Conservation (phyloP, 176 grass and related monocot genomes). For the Juncus effusus region DNA sequence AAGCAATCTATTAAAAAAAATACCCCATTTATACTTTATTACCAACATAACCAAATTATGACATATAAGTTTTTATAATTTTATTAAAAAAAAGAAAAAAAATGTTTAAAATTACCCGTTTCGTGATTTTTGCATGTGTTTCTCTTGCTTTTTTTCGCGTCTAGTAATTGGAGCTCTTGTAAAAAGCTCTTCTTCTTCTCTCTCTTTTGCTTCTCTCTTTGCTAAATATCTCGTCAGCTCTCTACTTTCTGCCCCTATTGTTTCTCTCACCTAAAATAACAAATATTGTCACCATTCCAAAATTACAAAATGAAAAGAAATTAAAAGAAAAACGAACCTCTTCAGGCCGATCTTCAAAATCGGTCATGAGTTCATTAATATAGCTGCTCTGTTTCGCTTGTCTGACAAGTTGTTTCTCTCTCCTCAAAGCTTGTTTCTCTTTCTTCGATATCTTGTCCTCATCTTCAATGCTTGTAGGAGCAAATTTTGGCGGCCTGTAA, state of each 20-base stretch:
- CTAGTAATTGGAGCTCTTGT: conserved; percentile 70
- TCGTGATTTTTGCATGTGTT: conserved; percentile 47
- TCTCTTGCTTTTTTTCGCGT: conserved; percentile 65
- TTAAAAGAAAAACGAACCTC: conserved; percentile 51
- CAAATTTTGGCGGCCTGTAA: conserved; percentile 71
- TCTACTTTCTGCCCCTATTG: conserved; percentile 67
- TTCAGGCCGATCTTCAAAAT: conserved; percentile 61
- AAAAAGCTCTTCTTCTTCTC: conserved; percentile 73
- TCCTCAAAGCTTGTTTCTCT: conserved; percentile 63
- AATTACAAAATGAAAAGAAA: not conserved
- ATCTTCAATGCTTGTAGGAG: conserved; percentile 52
- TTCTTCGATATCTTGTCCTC: conserved; percentile 62
- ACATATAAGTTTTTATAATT: too few relatives aligned
- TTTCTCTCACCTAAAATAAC: conserved; percentile 58
- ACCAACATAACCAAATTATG: too few relatives aligned
- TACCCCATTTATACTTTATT: not conserved
- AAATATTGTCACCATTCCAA: conserved; percentile 6
- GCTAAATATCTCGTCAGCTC: conserved; percentile 50
- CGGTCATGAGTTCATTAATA: conserved; percentile 61
- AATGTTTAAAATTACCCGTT: conserved; percentile 42
- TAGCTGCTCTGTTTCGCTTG: conserved; percentile 58
- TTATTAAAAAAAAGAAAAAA: not conserved
- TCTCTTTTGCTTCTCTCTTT: conserved; percentile 55
- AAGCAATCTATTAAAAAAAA: conserved; percentile 37
- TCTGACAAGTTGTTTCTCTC: conserved; percentile 53